Conservation (phyloP, 2,329 filamentous ascomycete species). For the Coniochaeta ligniaria region DNA sequence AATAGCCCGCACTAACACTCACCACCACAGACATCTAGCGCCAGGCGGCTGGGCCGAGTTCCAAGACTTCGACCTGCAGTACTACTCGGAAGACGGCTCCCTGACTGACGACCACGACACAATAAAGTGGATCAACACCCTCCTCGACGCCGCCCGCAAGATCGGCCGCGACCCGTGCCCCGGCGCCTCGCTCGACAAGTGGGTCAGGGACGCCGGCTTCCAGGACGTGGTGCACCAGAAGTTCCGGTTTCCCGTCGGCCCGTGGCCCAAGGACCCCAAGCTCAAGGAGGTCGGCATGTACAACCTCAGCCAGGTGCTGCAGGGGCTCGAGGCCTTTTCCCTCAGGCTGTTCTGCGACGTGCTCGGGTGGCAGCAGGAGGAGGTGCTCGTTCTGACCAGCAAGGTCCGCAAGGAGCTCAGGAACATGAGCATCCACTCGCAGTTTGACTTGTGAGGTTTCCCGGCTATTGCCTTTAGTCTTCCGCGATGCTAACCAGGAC, state of each 20-base stretch:
- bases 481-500: neutral
- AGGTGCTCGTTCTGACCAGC: constrained; percentile 15
- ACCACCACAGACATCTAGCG: constrained; percentile 18
- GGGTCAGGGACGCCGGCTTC: constrained; percentile 18
- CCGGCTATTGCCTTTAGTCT: neutral
- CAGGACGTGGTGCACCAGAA: constrained; percentile 7
- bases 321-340: constrained; percentile 17
- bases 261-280: constrained; percentile 21
- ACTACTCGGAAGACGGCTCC: constrained; percentile 20
- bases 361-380: constrained; percentile 16
- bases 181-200: constrained; percentile 16
- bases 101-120: constrained; percentile 13
- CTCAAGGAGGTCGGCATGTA: constrained; percentile 17
- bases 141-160: constrained; percentile 10
- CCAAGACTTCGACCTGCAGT: constrained; percentile 18
- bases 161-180: constrained; percentile 16
- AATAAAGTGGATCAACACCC: constrained; percentile 12
- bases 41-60: constrained; percentile 28
- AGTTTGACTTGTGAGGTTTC: constrained; percentile 11
- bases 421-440: constrained; percentile 15
- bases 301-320: constrained; percentile 12
- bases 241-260: constrained; percentile 13
- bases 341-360: constrained; percentile 18
- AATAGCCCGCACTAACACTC: neutral
- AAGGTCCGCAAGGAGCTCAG: constrained; percentile 17